A percentile compares a stretch with the other conserved stretches of the same genome.
These are phyloP conservation scores for Candida orba DNA, from an alignment of 805 yeast genomes.

Conservation along the genomic window DNA sequence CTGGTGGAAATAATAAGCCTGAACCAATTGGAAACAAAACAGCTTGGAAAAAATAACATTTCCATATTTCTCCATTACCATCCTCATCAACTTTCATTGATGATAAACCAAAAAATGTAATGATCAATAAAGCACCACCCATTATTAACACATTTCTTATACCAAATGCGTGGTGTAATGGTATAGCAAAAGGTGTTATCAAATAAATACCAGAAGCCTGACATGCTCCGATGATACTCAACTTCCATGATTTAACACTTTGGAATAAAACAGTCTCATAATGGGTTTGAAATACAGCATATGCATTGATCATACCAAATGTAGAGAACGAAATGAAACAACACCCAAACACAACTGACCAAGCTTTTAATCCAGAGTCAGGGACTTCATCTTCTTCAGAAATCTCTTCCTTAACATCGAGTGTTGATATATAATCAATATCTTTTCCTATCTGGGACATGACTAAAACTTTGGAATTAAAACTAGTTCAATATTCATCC, in stretches of 20 bases:
- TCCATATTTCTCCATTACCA: conserved; percentile 16
- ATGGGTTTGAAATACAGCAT: conserved; percentile 19
- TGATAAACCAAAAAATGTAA: conserved; percentile 18
- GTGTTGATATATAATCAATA: too few species aligned
- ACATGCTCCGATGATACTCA: conserved; percentile 21
- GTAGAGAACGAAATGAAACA: conserved; percentile 11
- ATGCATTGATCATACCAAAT: conserved; percentile 20
- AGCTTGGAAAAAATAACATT: conserved; percentile 21
- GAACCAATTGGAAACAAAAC: conserved; percentile 17
- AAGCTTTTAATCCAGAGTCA: conserved; percentile 5
- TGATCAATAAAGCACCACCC: conserved; percentile 11
- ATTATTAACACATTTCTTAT: conserved; percentile 7
- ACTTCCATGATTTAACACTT: conserved; percentile 9
- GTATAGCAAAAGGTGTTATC: conserved; percentile 12
- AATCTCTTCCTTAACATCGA: too few species aligned
- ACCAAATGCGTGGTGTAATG: conserved; percentile 18
- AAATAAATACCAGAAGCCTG: conserved; percentile 18
- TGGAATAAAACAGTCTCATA: conserved; percentile 19
- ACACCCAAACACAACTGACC: conserved; percentile 19
- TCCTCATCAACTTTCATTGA: conserved; percentile 4
- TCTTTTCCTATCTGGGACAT: too few species aligned
- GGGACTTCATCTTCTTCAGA: not conserved
- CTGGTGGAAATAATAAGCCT: conserved; percentile 50
- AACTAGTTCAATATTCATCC: not conserved
- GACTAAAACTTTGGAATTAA: not conserved